Conservation (phyloP, 192 early-diverging fungal species). For the Funneliformis geosporum region DNA sequence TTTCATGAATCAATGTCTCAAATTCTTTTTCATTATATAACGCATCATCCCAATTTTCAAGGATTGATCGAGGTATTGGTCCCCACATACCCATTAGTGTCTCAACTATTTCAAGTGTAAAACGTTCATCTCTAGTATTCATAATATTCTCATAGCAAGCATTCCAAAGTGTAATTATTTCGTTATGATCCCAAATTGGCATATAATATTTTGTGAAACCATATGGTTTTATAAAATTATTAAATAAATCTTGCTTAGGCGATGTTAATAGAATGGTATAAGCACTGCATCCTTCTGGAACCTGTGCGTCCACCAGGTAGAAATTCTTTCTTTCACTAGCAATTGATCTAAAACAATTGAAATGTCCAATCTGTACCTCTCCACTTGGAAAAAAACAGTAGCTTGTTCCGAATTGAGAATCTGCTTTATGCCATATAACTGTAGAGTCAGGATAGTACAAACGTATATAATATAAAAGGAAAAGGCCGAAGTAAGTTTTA, state of each 20-base stretch:
- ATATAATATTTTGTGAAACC: conserved; percentile 24
- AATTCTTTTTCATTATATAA: not conserved
- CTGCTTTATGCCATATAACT: not conserved
- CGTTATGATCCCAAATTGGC: conserved; percentile 22
- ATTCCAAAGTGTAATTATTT: conserved; percentile 15
- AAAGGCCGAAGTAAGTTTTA: conserved; percentile 21
- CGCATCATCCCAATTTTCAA: conserved; percentile 15
- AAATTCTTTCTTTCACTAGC: not conserved
- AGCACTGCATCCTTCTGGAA: not conserved
- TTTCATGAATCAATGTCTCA: not conserved
- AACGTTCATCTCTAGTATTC: conserved; percentile 1
- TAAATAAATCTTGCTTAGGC: conserved; percentile 10
- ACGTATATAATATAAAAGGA: conserved; percentile 12
- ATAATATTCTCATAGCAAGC: conserved; percentile 12
- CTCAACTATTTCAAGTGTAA: conserved; percentile 15
- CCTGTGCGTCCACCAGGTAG: not conserved
- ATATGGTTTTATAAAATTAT: not conserved
- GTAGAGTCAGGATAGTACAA: not conserved
- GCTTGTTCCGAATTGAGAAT: not conserved
- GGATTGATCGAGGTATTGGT: conserved; percentile 7
- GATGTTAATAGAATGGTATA: conserved; percentile 21
- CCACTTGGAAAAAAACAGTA: conserved; percentile 4
- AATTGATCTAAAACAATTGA: not conserved
- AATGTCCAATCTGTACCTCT: conserved; percentile 11
- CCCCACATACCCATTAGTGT: not conserved